These are phyloP conservation scores for Centrapalus pauciflorus DNA, from an alignment of 129 eudicot species.

Conservation along the genomic window DNA sequence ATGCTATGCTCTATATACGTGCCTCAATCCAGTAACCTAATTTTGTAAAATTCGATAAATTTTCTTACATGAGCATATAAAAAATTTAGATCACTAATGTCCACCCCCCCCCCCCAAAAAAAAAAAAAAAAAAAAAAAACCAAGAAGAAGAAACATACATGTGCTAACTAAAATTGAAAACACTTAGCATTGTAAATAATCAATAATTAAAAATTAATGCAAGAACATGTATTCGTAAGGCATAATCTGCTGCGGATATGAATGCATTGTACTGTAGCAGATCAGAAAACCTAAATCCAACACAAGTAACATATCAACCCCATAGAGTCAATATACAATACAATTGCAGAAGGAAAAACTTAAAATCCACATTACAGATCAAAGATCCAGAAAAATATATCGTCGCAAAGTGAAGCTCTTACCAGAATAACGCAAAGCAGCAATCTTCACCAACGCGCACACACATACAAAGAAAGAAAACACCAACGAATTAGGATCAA, in stretches of 20 bases:
- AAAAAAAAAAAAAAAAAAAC: too few relatives aligned
- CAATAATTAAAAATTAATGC: not conserved
- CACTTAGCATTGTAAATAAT: not conserved
- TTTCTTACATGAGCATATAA: not conserved
- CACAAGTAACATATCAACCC: constrained; percentile 7
- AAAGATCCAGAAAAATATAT: not conserved
- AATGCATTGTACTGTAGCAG: not conserved
- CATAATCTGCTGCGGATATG: not conserved
- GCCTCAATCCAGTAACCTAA: not conserved
- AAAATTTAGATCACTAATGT: not conserved
- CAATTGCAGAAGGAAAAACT: not conserved
- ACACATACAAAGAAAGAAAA: constrained; percentile 7
- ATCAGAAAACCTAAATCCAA: constrained; percentile 15
- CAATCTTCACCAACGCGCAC: constrained; percentile 51
- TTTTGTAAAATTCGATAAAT: not conserved
- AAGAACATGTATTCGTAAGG: not conserved
- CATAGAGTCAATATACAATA: not conserved
- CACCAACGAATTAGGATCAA: constrained; percentile 7
- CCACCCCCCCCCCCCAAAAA: too few relatives aligned
- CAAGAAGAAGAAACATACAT: not conserved
- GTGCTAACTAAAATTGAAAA: not conserved
- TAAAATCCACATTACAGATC: constrained; percentile 1
- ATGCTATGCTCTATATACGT: not conserved
- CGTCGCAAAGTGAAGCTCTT: constrained; percentile 11
- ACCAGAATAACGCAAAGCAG: constrained; percentile 84